Base-by-base conservation (phyloP, 2,329 filamentous ascomycete species). In the Neonectria coccinea region DNA sequence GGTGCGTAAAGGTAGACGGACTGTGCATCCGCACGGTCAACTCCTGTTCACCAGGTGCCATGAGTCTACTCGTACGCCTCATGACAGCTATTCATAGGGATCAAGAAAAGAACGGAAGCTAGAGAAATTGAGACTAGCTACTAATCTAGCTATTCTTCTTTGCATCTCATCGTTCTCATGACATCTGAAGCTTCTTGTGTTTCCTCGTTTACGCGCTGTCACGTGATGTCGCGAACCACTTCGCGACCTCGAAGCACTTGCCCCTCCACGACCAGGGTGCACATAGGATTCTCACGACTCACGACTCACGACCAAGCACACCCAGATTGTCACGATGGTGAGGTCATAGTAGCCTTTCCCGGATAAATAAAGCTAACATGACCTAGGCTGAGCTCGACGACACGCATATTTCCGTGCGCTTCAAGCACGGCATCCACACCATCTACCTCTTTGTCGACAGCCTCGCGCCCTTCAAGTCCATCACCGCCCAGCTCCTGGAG, bases 381-480 rank as follows among this genome's bases (percentile, higher is more conserved):
- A 1, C 12, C 2, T 31, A 75, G 74, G 57, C 69, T 50, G 70
- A 75, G 41, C 69, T 80, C 20, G 78, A 81, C 64, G 83, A 88
- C 48, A 79, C 83, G n/a, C 81, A 85, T 69, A 83, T 87, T 71
- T 92, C 91, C 10, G 80, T 94, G 59, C 86, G 89, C 64, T 89
- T 94, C 80, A 93, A 93, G 78, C 86, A 91, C 76, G 89, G 91
- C 74, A 87, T 88, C 62, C 86, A 89, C 71, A 94, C 91, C 4
- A 83, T 93, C 68, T 87, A 92, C 72, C 82, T 94, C 62, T 89
- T 91, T 66, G 84, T 91, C 50, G 84, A 88, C 42, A 80, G 88
- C 5, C 79, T 85, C 14, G 84, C 85, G 42, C 78, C 88, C 11
- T 87, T 93, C 73, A 79, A 82, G 16, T 78, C 82, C 1, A 80